phyloP scores from a whole-genome alignment of 305 asterid species.

The Salvia sclarea region DNA sequence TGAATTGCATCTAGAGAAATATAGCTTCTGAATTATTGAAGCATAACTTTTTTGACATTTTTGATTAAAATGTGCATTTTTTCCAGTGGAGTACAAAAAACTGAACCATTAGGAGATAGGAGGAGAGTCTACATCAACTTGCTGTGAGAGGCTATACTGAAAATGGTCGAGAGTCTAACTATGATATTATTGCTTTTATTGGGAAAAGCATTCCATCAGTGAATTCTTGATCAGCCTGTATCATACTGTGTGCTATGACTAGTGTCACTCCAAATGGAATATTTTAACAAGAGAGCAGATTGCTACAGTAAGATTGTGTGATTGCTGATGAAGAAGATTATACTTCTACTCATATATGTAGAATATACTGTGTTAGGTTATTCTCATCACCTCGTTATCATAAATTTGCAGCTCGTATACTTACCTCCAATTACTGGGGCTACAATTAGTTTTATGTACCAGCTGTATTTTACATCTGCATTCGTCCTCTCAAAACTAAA shows the following conservation, averaged over 20 bases:
- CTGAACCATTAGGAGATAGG: neutral
- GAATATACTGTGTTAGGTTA: slow-evolving; percentile 5
- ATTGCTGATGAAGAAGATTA: neutral
- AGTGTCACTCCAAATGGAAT: no score
- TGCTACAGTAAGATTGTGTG: neutral
- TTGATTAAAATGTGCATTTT: slow-evolving; percentile 8
- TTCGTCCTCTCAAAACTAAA: neutral
- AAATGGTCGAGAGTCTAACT: neutral
- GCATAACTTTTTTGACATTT: neutral
- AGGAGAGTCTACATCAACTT: neutral
- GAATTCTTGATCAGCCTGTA: neutral
- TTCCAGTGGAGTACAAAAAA: neutral
- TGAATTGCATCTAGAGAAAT: neutral
- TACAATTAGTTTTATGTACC: neutral
- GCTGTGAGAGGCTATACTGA: neutral
- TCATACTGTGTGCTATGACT: neutral
- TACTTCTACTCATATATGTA: neutral
- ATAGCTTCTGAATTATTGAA: neutral
- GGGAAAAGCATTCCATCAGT: slow-evolving; percentile 8
- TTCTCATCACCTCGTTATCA: neutral
- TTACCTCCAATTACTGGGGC: slow-evolving; percentile 11
- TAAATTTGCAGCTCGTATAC: neutral
- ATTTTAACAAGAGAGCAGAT: neutral
- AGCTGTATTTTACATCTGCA: neutral
- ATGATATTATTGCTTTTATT: neutral